phyloP scores from a whole-genome alignment of 1,284 basidiomycete species.

The Cerrena zonata region DNA sequence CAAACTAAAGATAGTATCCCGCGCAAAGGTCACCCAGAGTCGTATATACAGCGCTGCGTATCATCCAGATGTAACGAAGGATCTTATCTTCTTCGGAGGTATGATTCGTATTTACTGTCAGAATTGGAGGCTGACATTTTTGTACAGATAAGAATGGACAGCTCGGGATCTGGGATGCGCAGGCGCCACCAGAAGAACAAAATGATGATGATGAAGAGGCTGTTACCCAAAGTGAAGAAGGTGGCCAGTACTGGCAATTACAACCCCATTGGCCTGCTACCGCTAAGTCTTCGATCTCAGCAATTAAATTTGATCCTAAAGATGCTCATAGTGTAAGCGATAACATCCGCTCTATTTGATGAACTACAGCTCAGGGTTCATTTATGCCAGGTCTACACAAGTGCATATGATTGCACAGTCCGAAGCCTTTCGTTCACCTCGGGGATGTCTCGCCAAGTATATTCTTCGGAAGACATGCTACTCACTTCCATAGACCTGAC shows the following conservation, averaged over 20 bases:
- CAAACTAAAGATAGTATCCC: slow-evolving; percentile 54
- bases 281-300: slow-evolving; percentile 70
- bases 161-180: slow-evolving; percentile 77
- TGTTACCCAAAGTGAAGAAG: slow-evolving; percentile 38
- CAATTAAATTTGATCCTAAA: slow-evolving; percentile 65
- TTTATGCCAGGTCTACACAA: slow-evolving; percentile 59
- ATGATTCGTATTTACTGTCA: slow-evolving; percentile 15
- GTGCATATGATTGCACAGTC: slow-evolving; percentile 72
- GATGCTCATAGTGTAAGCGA: slow-evolving; percentile 60
- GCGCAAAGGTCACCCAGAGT: slow-evolving; percentile 72
- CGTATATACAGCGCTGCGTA: slow-evolving; percentile 70
- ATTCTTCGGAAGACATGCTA: slow-evolving; percentile 51
- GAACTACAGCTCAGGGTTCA: slow-evolving; percentile 3
- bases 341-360: not conserved
- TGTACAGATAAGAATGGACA: slow-evolving; percentile 68
- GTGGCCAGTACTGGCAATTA: slow-evolving; percentile 73
- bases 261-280: slow-evolving; percentile 79
- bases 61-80: slow-evolving; percentile 75
- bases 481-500: slow-evolving; percentile 64
- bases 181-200: slow-evolving; percentile 56
- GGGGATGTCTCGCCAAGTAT: slow-evolving; percentile 63
- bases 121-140: slow-evolving; percentile 2
- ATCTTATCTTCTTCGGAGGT: slow-evolving; percentile 77
- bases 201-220: slow-evolving; percentile 58
- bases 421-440: slow-evolving; percentile 65